A percentile compares a stretch with the other conserved stretches of the same genome.
Conservation (phyloP, 495 filamentous ascomycete species). For the Amphirosellinia nigrospora region DNA sequence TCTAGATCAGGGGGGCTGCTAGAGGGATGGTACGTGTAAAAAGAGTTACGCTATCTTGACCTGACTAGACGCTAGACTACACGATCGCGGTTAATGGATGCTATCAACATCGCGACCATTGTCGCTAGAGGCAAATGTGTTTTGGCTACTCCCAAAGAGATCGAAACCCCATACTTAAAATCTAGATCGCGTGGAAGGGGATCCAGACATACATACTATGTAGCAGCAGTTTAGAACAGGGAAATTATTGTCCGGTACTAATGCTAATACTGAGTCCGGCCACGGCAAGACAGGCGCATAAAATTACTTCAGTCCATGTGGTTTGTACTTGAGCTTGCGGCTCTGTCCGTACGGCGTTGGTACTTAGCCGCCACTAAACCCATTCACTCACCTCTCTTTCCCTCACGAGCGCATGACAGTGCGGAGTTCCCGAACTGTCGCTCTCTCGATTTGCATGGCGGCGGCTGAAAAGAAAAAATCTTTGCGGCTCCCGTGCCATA, state of each 20-base stretch:
- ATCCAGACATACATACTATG: not conserved
- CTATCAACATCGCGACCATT: not conserved
- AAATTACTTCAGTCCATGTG: too few species aligned
- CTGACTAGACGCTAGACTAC: not conserved
- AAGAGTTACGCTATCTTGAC: not conserved
- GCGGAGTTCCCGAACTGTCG: not conserved
- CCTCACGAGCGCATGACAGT: not conserved
- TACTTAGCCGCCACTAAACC: not conserved
- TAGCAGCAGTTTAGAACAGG: not conserved
- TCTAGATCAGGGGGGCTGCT: too few species aligned
- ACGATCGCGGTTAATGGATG: not conserved
- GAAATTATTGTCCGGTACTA: not conserved
- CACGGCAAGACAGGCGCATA: not conserved
- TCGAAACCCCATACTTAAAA: not conserved
- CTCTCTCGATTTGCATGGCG: not conserved
- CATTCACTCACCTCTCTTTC: not conserved
- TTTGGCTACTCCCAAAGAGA: not conserved
- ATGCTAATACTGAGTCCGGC: not conserved
- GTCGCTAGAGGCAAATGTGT: not conserved
- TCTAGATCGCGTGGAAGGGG: constrained; percentile 13
- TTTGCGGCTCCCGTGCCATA: constrained; percentile 18
- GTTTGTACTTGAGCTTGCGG: constrained; percentile 17
- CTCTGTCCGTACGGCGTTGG: not conserved
- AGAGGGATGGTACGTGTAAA: not conserved
- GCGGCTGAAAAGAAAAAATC: constrained; percentile 21